Evolutionary conservation across 352 stramenopile genomes (phyloP).

Genomic region (Pythium insidiosum): DNA sequence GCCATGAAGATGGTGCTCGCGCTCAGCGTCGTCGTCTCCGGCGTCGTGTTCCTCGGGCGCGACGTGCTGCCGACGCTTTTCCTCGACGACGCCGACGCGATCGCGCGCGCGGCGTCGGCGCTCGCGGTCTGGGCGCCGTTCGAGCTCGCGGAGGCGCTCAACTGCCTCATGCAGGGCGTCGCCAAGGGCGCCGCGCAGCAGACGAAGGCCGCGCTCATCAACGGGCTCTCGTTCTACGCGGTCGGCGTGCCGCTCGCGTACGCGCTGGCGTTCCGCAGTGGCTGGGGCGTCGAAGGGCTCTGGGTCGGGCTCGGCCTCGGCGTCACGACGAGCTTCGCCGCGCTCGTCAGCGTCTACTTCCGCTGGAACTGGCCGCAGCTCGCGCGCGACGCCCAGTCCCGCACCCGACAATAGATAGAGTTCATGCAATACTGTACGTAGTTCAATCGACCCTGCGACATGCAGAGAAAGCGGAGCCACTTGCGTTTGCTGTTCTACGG

Average conservation of each 20-base stretch:
- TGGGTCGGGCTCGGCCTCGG: conserved; percentile 73
- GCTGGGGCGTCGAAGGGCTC: conserved; percentile 50
- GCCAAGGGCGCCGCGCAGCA: conserved; percentile 64
- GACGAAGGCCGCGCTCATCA: conserved; percentile 56
- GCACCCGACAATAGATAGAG: conserved; percentile 12
- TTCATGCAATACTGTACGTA: too few species aligned
- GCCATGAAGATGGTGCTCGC: conserved; percentile 20
- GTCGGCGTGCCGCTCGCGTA: conserved; percentile 67
- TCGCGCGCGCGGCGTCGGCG: conserved; percentile 26
- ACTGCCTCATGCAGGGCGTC: conserved; percentile 64
- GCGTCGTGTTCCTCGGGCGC: conserved; percentile 33
- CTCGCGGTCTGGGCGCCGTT: conserved; percentile 62
- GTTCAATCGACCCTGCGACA: too few species aligned
- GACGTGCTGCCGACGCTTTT: conserved; percentile 40
- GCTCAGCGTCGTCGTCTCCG: conserved; percentile 24
- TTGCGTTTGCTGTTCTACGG: too few species aligned
- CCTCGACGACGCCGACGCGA: conserved; percentile 27
- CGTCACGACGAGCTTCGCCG: conserved; percentile 24
- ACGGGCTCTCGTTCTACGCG: conserved; percentile 66
- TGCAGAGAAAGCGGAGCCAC: too few species aligned
- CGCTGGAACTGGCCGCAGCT: conserved; percentile 35
- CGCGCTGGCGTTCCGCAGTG: conserved; percentile 42
- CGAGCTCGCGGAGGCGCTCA: conserved; percentile 69
- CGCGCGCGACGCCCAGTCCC: conserved; percentile 19
- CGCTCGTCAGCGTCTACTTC: conserved; percentile 20